Evolutionary conservation across 176 grass and related monocot genomes (phyloP), one percentile per base, ranked within the genome.

Genomic region (Juncus inflexus): DNA sequence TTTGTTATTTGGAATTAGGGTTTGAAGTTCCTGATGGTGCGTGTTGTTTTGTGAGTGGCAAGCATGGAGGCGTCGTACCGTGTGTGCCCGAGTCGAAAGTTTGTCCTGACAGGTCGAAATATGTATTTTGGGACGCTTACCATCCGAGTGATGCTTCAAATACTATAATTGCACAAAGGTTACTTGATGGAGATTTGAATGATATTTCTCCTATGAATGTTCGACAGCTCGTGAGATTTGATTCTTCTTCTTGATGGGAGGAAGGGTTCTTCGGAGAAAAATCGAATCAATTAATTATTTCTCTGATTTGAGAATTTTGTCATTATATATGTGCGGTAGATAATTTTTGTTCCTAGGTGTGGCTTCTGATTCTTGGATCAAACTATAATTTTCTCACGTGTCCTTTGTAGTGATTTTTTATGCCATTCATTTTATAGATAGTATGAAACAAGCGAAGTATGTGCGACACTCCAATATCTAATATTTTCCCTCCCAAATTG

Each of bases 71-170:
- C 55, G 55, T 95, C 62, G 3, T 69, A 43, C 90, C 90, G 19
- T 95, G 90, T 50, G 90, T 85, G n/a, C 86, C 86, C 35, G 56
- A 74, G 37, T 78, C 83, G 41, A 55, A 0, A 6, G 81, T 81
- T 66, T 95, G 86, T 64, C 52, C 4, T n/a, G 83, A 95, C 55
- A 86, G 90, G 70, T 86, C 90, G 28, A 95, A 90, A 77, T 86
- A 90, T 65, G 76, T 90, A 7, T 95, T 95, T 78, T 95, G 90
- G 90, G 90, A 95, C 58, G 77, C 90, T 1, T 86, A 86, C 79
- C 86, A 90, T 68, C 90, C 83, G 37, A 86, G 73, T 62, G 86
- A 95, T n/a, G 83, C 86, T 41, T 12, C 86, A 16, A 95, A 95
- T 74, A 43, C 2, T 62, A 42, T 86, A 69, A 77, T 90, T 64